These are phyloP conservation scores for Pestalotiopsis sp. DNA, from an alignment of 2,329 filamentous ascomycete species.

Conservation along the genomic window DNA sequence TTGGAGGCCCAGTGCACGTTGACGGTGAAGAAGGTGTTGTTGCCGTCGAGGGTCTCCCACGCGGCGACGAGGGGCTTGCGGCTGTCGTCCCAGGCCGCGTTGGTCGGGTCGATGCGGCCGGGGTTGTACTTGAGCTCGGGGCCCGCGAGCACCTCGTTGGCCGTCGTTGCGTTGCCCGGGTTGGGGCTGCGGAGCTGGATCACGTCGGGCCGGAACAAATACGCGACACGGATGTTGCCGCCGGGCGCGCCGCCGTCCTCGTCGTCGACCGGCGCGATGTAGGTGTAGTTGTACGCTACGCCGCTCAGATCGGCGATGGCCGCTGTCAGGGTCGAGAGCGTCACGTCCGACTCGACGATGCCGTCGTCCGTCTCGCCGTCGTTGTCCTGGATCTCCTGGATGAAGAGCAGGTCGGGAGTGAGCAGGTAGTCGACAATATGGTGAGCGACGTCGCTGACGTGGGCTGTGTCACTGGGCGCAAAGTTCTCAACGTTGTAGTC, in stretches of 20 bases:
- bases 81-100: slow-evolving; percentile 58
- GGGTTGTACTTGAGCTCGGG: slow-evolving; percentile 67
- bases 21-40: slow-evolving; percentile 64
- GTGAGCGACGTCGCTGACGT: slow-evolving; percentile 57
- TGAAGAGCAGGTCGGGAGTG: slow-evolving; percentile 64
- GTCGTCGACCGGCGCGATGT: slow-evolving; percentile 60
- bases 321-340: slow-evolving; percentile 54
- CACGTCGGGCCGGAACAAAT: slow-evolving; percentile 64
- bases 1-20: slow-evolving; percentile 71
- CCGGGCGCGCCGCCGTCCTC: slow-evolving; percentile 67
- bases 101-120: slow-evolving; percentile 64
- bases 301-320: slow-evolving; percentile 51
- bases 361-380: slow-evolving; percentile 62
- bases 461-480: slow-evolving; percentile 48
- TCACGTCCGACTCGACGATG: slow-evolving; percentile 55
- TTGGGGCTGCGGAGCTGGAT: slow-evolving; percentile 61
- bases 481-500: slow-evolving; percentile 74
- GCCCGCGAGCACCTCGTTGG: slow-evolving; percentile 57
- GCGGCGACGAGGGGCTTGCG: slow-evolving; percentile 68
- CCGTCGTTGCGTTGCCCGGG: slow-evolving; percentile 53
- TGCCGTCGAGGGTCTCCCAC: slow-evolving; percentile 59
- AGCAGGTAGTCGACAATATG: slow-evolving; percentile 66
- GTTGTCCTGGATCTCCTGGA: slow-evolving; percentile 73
- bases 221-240: slow-evolving; percentile 71
- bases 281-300: slow-evolving; percentile 57